Conservation (phyloP, 768 basidiomycete genomes). For the Trametes villosa region DNA sequence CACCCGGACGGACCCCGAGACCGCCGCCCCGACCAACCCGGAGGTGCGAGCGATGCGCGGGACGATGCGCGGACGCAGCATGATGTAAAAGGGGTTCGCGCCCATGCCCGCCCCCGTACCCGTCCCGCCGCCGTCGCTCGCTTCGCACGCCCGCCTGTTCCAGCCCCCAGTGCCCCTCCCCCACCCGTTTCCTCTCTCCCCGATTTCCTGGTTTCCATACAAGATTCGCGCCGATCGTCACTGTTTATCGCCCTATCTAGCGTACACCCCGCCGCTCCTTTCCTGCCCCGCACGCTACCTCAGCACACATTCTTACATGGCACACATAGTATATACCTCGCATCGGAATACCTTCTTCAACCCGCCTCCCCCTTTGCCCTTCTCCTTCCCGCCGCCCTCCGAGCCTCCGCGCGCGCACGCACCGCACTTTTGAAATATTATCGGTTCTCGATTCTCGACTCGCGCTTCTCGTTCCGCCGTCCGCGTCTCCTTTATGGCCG, state of each 20-base stretch:
- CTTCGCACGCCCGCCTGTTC: background rate
- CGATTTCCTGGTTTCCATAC: background rate
- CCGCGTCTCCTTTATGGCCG: background rate
- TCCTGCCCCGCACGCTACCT: slow-evolving; percentile 1
- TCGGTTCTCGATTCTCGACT: slow-evolving; percentile 3
- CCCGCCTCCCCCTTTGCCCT: background rate
- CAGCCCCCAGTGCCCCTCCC: slow-evolving; percentile 5
- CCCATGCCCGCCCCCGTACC: slow-evolving; percentile 9
- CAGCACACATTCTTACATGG: slow-evolving; percentile 9
- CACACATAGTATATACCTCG: slow-evolving; percentile 24
- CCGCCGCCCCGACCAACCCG: background rate
- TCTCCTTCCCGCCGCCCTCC: background rate
- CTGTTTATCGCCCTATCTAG: slow-evolving; percentile 24
- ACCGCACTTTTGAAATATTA: slow-evolving; percentile 8
- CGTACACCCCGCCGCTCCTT: slow-evolving; percentile 28
- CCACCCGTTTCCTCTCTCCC: background rate
- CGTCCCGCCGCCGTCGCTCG: background rate
- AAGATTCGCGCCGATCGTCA: slow-evolving; percentile 12
- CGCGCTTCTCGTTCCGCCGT: background rate
- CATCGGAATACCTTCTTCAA: slow-evolving; percentile 20
- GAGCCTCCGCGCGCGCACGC: slow-evolving; percentile 1
- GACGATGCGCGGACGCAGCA: background rate
- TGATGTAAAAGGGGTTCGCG: slow-evolving; percentile 26
- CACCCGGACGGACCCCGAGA: background rate
- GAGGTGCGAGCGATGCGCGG: slow-evolving; percentile 9